phyloP scores from a whole-genome alignment of 2,329 filamentous ascomycete genomes.

The Colletotrichum camelliae region DNA sequence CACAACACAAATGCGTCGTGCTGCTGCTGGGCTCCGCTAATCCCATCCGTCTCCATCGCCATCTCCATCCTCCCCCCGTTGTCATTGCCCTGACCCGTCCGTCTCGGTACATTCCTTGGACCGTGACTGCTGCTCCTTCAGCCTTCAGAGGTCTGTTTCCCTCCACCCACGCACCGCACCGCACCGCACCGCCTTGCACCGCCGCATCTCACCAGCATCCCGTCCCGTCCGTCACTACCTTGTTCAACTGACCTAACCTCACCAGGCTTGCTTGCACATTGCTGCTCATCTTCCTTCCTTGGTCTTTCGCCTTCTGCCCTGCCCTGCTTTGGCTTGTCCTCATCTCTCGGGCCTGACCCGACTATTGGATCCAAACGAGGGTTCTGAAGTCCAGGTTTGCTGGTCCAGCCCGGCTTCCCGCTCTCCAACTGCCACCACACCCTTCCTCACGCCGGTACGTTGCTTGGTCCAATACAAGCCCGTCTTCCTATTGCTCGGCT shows the following conservation, averaged over 20 bases:
- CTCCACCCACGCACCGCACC: background rate
- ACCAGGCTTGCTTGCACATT: background rate
- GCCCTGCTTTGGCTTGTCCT: background rate
- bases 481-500: slow-evolving; percentile 3
- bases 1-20: slow-evolving; percentile 10
- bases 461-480: slow-evolving; percentile 4
- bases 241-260: background rate
- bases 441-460: background rate
- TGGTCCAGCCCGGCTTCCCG: background rate
- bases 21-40: slow-evolving; percentile 4
- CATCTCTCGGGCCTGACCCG: background rate
- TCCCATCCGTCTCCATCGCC: background rate
- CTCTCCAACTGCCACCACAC: background rate
- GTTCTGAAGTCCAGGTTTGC: background rate
- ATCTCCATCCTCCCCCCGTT: background rate
- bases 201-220: slow-evolving; percentile 16
- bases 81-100: background rate
- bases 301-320: background rate
- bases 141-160: background rate
- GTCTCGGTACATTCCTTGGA: slow-evolving; percentile 19
- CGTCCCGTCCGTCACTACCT: slow-evolving; percentile 4
- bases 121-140: slow-evolving; percentile 6
- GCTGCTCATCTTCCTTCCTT: background rate
- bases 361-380: background rate
- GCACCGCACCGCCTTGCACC: slow-evolving; percentile 7